Percentiles rank a stretch among this genome's conserved stretches.
These are phyloP conservation scores for Prunus mongolica DNA, from an alignment of 306 rosid species.

Conservation along the genomic window DNA sequence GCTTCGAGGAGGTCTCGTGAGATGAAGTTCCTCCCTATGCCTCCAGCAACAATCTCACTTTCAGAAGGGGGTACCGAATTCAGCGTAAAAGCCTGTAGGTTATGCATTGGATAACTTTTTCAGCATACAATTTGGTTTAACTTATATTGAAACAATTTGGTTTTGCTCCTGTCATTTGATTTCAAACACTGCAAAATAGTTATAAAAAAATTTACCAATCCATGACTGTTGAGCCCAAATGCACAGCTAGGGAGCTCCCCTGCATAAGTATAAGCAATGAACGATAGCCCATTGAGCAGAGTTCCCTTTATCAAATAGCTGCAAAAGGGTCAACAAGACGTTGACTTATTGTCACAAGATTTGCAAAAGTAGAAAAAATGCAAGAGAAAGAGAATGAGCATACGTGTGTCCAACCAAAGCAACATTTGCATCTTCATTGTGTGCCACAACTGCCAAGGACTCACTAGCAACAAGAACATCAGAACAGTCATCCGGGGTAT, in stretches of 20 bases:
- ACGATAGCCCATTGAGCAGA: slow-evolving; percentile 49
- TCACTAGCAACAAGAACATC: slow-evolving; percentile 65
- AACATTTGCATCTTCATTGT: slow-evolving; percentile 87
- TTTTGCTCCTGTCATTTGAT: neutral
- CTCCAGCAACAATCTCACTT: slow-evolving; percentile 63
- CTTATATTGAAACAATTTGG: too few species aligned
- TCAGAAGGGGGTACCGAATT: slow-evolving; percentile 65
- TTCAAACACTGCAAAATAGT: neutral
- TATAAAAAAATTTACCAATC: slow-evolving; percentile 35
- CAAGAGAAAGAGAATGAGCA: neutral
- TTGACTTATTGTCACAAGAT: neutral
- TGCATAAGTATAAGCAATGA: slow-evolving; percentile 74
- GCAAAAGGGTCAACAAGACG: slow-evolving; percentile 6
- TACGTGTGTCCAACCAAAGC: slow-evolving; percentile 82
- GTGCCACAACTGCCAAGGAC: slow-evolving; percentile 71
- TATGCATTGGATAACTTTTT: neutral
- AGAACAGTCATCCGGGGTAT: slow-evolving; percentile 67
- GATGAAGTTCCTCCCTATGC: slow-evolving; percentile 74
- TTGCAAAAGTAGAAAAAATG: neutral
- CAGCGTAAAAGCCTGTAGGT: slow-evolving; percentile 66
- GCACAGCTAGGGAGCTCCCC: slow-evolving; percentile 96
- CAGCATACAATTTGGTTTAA: neutral
- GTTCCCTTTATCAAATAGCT: slow-evolving; percentile 74
- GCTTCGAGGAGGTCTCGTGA: slow-evolving; percentile 82
- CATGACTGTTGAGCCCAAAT: slow-evolving; percentile 61